Evolutionary conservation across 2,329 filamentous ascomycete species (phyloP), one percentile per base, ranked within the genome.

Genomic region (Trichoderma harzianum): DNA sequence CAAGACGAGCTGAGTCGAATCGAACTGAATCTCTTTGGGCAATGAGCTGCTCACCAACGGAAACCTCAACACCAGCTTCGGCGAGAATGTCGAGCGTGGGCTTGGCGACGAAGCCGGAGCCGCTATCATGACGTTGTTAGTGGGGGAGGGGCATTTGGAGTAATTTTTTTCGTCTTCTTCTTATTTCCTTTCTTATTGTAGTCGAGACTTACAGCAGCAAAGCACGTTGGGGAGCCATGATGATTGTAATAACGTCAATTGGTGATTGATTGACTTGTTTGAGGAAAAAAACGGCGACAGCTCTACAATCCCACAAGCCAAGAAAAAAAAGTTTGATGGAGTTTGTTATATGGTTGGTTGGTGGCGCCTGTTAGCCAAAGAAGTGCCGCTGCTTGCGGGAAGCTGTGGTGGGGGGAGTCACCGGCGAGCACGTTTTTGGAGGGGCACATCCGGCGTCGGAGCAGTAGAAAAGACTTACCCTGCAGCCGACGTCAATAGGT

Each of bases 71-170:
- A 75, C 87, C 89, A n/a, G 87, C 82, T 61, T 89, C 83, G 79
- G 83, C 84, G 73, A 92, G 86, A 73, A 91, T 84, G 75, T 92
- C 88, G 73, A 92, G 86, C 21, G 90, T 91, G 70, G 90, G 90
- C 78, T 62, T 62, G 58, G 58, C 18, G 3, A 62, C 58, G 58
- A 62, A 62, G 58, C 58, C 58, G 58, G 58, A 62, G 58, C 58
- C 58, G 58, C 58, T 62, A 62, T 39, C n/a, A 36, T 39, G 32
- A 62, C 32, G 58, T 24, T 62, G 58, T 62, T 62, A 62, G 58
- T 62, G 58, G 58, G 58, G 58, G 58, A 62, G 58, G 58, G 58
- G 58, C 58, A 62, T 5, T 58, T 61, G 30, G 30, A 12, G 57
- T 34, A 7, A 60, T 21, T 62, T 62, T 61, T 18, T 16, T 36